Conservation (phyloP, 768 basidiomycete species). For the Agaricus blazei region DNA sequence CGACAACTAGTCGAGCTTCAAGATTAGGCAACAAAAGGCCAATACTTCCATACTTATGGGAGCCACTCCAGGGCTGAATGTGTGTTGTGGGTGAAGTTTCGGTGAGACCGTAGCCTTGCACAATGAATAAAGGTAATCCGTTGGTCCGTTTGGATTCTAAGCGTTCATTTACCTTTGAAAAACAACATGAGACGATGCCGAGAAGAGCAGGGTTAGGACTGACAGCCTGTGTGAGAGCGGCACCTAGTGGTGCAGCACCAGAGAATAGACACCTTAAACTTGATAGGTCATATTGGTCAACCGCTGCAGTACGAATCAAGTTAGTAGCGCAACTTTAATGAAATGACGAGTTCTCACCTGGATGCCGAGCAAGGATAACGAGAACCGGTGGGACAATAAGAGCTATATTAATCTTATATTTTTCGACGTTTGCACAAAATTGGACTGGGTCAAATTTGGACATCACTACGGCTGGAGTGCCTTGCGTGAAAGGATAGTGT, state of each 20-base stretch:
- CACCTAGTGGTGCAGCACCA: conserved; percentile 79
- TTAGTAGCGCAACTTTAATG: background rate
- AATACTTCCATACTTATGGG: conserved; percentile 55
- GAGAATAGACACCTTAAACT: conserved; percentile 54
- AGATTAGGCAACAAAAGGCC: conserved; percentile 73
- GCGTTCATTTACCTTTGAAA: conserved; percentile 29
- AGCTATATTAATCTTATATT: conserved; percentile 52
- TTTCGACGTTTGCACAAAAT: conserved; percentile 63
- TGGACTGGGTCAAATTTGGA: conserved; percentile 64
- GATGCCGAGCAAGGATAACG: conserved; percentile 66
- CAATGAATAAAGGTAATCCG: conserved; percentile 34
- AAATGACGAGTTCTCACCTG: conserved; percentile 36
- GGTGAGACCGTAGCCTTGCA: conserved; percentile 74
- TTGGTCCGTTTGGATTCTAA: conserved; percentile 31
- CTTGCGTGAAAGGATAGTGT: conserved; percentile 47
- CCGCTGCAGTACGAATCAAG: conserved; percentile 29
- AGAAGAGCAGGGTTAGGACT: conserved; percentile 15
- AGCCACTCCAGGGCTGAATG: conserved; percentile 40
- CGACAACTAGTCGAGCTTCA: conserved; percentile 65
- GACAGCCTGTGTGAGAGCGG: conserved; percentile 51
- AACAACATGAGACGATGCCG: background rate
- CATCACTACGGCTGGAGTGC: conserved; percentile 52
- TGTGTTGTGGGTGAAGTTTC: conserved; percentile 77
- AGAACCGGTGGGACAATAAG: conserved; percentile 83
- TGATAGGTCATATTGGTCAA: conserved; percentile 63